Evolutionary conservation across 345 rosid species (phyloP), one percentile per base, ranked within the genome.

Genomic region (Sisymbrium irio): DNA sequence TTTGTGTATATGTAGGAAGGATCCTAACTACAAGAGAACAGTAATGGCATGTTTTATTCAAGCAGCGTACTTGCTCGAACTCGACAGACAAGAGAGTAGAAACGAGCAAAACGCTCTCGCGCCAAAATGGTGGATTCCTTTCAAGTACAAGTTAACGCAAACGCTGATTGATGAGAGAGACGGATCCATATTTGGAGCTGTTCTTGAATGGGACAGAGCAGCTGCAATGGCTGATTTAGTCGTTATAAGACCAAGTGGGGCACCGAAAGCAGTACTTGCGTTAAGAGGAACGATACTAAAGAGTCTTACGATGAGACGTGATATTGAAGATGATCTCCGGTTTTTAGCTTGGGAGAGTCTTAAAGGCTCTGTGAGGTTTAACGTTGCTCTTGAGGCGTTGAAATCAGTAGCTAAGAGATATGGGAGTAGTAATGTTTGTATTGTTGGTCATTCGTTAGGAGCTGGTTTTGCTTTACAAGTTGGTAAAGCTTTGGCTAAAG

Each of bases 391-490:
- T 0, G 85, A 83, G 27, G 92, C 97, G 7, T 62, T 90, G 60
- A 85, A 77, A 49, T 78, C 84, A 5, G 85, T 84, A n/a, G 92
- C 92, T 15, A 85, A 81, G 75, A 86, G 83, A 64, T 86, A 86
- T 19, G 99, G 98, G 28, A 90, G 97, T 79, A 76, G 73, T 78
- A 87, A 87, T 33, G 96, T 90, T 0, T 92, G 96, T 76, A 58
- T 92, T 11, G 96, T 91, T 4, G 98, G 98, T 30, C 99, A 95
- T 83, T 95, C 99, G 0, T 77, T 95, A 39, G 99, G 99, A 51
- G 99, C 99, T 27, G 98, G 96, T 20, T 90, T 95, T 72, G 97
- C 99, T 28, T 76, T 95, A 30, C 99, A 95, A 77, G 97, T 90
- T 7, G 99, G 98, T n/a, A 95, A 92, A 71, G 84, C 97, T 6